phyloP scores from a whole-genome alignment of 2,329 filamentous ascomycete genomes.

The Sporothrix curviconia region DNA sequence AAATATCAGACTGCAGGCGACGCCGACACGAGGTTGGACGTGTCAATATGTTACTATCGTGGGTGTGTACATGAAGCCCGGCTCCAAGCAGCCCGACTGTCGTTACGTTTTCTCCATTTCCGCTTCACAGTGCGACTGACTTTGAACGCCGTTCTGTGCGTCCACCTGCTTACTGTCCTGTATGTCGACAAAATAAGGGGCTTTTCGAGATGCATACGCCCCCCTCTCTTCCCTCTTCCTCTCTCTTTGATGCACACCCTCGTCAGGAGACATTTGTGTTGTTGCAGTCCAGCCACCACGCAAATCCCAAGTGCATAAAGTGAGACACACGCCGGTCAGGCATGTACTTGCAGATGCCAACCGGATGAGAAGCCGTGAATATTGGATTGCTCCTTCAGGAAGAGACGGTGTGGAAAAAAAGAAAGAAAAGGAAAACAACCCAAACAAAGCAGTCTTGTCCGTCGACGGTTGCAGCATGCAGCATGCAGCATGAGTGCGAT shows the following conservation, averaged over 20 bases:
- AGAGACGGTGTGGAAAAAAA: background rate
- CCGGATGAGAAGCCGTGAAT: background rate
- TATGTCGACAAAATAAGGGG: background rate
- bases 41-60: no score
- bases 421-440: background rate
- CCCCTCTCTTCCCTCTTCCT: background rate
- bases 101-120: no score
- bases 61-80: no score
- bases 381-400: background rate
- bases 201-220: background rate
- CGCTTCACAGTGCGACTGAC: no score
- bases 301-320: no score
- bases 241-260: no score
- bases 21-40: no score
- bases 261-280: no score
- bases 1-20: no score
- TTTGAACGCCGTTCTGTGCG: no score
- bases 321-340: background rate
- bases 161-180: background rate
- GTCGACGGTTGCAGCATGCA: background rate
- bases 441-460: background rate
- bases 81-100: no score
- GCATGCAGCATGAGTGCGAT: background rate
- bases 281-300: no score
- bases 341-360: background rate